phyloP scores from a whole-genome alignment of 2,329 filamentous ascomycete genomes.

The Dryadomyces quercus-mongolicae region DNA sequence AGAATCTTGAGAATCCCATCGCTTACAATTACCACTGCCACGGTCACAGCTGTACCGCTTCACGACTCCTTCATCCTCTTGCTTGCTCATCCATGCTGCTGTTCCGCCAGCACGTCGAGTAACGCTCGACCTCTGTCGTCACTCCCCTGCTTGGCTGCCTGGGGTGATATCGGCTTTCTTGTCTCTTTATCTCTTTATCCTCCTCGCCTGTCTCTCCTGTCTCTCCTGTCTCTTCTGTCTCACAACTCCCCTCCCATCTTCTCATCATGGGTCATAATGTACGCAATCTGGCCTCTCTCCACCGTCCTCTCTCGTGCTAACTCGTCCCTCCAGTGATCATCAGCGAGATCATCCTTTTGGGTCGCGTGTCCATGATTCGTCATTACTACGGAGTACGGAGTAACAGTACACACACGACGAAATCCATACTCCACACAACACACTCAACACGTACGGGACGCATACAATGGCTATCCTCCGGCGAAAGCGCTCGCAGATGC shows the following conservation, averaged over 20 bases:
- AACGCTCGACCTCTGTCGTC: too few relatives aligned
- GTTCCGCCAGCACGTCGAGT: not conserved
- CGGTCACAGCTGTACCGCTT: too few relatives aligned
- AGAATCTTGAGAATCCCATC: not conserved
- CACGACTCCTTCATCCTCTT: not conserved
- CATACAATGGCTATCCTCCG: slow-evolving; percentile 10
- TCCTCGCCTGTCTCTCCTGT: not conserved
- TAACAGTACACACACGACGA: too few relatives aligned
- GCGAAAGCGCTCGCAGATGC: slow-evolving; percentile 4
- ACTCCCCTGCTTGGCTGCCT: not conserved
- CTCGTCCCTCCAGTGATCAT: not conserved
- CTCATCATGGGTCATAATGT: not conserved
- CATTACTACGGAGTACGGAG: too few relatives aligned
- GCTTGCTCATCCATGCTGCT: not conserved
- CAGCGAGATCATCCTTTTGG: not conserved
- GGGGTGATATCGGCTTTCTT: not conserved
- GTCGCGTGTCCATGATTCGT: too few relatives aligned
- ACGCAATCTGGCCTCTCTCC: not conserved
- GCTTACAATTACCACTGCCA: not conserved
- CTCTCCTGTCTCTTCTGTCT: not conserved
- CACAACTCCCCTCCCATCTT: not conserved
- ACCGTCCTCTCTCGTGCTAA: not conserved
- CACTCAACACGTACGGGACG: too few relatives aligned
- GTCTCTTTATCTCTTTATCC: not conserved
- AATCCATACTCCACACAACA: too few relatives aligned